Evolutionary conservation across 2,329 filamentous ascomycete species (phyloP).

Genomic region (Drechmeria coniospora): DNA sequence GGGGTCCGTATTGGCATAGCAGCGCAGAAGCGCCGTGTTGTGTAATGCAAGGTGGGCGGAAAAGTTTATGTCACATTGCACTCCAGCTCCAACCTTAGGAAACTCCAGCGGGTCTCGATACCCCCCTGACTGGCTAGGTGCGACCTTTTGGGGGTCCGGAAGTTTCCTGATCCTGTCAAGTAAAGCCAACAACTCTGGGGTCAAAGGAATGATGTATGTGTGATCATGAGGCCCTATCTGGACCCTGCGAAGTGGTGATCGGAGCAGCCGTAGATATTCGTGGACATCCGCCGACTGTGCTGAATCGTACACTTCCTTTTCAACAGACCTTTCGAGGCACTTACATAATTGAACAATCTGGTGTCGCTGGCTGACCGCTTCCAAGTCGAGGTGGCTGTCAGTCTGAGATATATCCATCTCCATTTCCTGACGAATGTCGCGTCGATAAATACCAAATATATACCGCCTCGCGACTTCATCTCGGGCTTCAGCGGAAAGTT

Average conservation of each 20-base stretch:
- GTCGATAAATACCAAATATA: constrained; percentile 33
- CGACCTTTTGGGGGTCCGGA: constrained; percentile 32
- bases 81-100: constrained; percentile 60
- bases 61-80: constrained; percentile 88
- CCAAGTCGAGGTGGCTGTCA: constrained; percentile 16
- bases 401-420: constrained; percentile 5
- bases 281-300: constrained; percentile 20
- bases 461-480: constrained; percentile 27
- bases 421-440: constrained; percentile 28
- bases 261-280: constrained; percentile 36
- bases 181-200: constrained; percentile 15
- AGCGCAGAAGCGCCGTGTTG: constrained; percentile 69
- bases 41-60: constrained; percentile 69
- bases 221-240: constrained; percentile 4
- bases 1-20: constrained; percentile 65
- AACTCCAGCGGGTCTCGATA: constrained; percentile 56
- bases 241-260: constrained; percentile 15
- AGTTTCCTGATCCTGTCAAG: constrained; percentile 29
- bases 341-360: constrained; percentile 38
- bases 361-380: constrained; percentile 31
- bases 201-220: constrained; percentile 20
- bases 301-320: constrained; percentile 28
- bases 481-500: constrained; percentile 1
- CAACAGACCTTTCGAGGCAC: constrained; percentile 39
- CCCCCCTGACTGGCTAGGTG: constrained; percentile 33